These are phyloP conservation scores for Triticum timopheevii DNA, from an alignment of 176 grass and related monocot genomes.

Conservation along the genomic window DNA sequence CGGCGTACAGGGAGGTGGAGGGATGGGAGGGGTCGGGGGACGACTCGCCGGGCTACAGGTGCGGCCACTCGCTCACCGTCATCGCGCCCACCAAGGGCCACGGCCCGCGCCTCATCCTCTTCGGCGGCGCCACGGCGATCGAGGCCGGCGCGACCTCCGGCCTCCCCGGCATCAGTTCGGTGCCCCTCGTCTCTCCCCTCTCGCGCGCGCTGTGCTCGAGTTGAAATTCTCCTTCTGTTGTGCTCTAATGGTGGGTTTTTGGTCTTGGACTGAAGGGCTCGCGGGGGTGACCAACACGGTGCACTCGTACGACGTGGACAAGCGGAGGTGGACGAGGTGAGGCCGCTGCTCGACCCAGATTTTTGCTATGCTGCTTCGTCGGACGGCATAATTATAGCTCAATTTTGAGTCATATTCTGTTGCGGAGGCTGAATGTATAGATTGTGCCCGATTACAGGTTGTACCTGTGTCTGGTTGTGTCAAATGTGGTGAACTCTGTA, in stretches of 20 bases:
- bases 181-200: background rate
- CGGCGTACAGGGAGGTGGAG: slow-evolving; percentile 60
- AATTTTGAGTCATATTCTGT: slow-evolving; percentile 6
- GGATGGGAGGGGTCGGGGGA: slow-evolving; percentile 60
- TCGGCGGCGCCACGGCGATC: slow-evolving; percentile 94
- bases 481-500: background rate
- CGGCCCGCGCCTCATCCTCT: slow-evolving; percentile 92
- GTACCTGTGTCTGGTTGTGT: background rate
- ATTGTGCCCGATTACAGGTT: background rate
- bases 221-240: background rate
- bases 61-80: slow-evolving; percentile 78
- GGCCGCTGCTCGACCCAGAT: background rate
- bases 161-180: slow-evolving; percentile 84
- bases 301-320: slow-evolving; percentile 84
- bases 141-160: slow-evolving; percentile 63
- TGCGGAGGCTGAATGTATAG: background rate
- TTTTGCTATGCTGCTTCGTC: background rate
- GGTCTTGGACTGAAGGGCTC: slow-evolving; percentile 52
- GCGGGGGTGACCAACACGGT: slow-evolving; percentile 95
- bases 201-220: background rate
- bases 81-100: slow-evolving; percentile 80
- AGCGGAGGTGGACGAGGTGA: slow-evolving; percentile 80
- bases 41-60: slow-evolving; percentile 76
- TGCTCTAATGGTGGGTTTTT: slow-evolving; percentile 22
- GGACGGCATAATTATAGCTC: background rate